Percentiles rank a stretch among this genome's conserved stretches.
These are phyloP conservation scores for Tulasnella sp. DNA, from an alignment of 768 basidiomycete genomes.

Conservation along the genomic window DNA sequence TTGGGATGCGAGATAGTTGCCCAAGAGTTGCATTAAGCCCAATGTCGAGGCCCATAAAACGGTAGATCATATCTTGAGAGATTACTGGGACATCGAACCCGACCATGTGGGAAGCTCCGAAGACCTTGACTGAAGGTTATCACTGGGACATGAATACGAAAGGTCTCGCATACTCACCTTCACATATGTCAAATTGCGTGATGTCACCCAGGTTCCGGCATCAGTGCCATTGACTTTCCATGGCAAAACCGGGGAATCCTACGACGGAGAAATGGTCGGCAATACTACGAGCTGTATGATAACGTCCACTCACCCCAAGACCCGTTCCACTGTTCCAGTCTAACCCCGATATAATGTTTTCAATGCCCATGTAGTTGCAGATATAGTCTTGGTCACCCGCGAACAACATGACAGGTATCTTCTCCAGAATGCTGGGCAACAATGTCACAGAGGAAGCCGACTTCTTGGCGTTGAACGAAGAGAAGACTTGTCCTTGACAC, in stretches of 20 bases:
- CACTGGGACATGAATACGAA: not conserved
- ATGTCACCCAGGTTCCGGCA: constrained; percentile 84
- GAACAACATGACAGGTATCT: constrained; percentile 79
- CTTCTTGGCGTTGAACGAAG: constrained; percentile 41
- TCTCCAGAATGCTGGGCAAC: constrained; percentile 63
- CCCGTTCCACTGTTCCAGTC: constrained; percentile 79
- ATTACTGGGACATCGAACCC: constrained; percentile 76
- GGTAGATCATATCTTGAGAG: constrained; percentile 95
- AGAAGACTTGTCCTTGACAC: constrained; percentile 57
- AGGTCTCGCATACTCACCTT: constrained; percentile 44
- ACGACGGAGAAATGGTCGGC: constrained; percentile 7
- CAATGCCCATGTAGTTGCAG: constrained; percentile 89
- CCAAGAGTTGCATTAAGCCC: constrained; percentile 49
- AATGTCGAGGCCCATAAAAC: constrained; percentile 91
- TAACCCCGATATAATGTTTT: constrained; percentile 69
- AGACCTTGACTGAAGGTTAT: constrained; percentile 41
- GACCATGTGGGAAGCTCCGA: constrained; percentile 94
- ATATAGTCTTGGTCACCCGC: constrained; percentile 94
- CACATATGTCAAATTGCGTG: constrained; percentile 84
- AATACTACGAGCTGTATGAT: not conserved
- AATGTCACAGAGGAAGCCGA: constrained; percentile 62
- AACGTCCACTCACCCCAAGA: constrained; percentile 51
- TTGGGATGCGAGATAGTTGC: constrained; percentile 69
- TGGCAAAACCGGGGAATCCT: constrained; percentile 46
- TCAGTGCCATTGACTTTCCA: constrained; percentile 64